Evolutionary conservation across 2,329 filamentous ascomycete genomes (phyloP), one percentile per base, ranked within the genome.

Genomic region (Zasmidium citrigriseum): DNA sequence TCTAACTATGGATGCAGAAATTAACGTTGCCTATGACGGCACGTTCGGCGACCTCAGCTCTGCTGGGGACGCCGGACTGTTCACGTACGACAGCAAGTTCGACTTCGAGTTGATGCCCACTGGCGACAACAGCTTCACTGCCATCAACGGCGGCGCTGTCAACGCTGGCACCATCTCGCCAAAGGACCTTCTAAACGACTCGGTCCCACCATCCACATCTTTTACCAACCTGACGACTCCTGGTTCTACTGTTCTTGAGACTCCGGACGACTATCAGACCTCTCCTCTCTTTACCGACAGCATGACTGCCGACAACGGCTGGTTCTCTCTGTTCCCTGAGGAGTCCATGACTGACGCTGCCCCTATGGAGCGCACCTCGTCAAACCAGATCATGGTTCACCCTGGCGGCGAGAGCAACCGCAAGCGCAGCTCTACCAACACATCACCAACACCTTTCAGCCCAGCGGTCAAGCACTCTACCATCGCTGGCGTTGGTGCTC

Each of bases 201-300:
- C 91, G 62, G 86, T 91, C 38, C 92, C 92, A 25, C 90, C 90
- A 70, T 96, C 92, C 1, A 83, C 88, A 48, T 87, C 90, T 29
- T 86, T 95, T 71, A 96, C 92, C 34, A 87, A 91, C 63, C 72
- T 96, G 75, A 96, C 91, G 57, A 95, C 92, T 60, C 92, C 92
- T 46, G 78, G 78, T 64, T 90, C 89, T n/a, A 81, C 86, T 57
- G 88, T 86, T 69, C 84, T 89, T 71, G 89, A 88, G 68, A 96
- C 91, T 53, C 91, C 91, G 11, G 87, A 90, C 67, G 83, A 82
- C 72, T 91, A 86, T 68, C 86, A 95, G 69, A 86, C 89, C 18
- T 96, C 91, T 52, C 92, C 92, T 48, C 85, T 89, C 73, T 90
- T 93, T 75, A 82, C 82, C 59, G 80, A 73, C 58, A 73, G 76